phyloP scores from a whole-genome alignment of 352 stramenopile genomes.

The Phytophthora pseudosyringae region DNA sequence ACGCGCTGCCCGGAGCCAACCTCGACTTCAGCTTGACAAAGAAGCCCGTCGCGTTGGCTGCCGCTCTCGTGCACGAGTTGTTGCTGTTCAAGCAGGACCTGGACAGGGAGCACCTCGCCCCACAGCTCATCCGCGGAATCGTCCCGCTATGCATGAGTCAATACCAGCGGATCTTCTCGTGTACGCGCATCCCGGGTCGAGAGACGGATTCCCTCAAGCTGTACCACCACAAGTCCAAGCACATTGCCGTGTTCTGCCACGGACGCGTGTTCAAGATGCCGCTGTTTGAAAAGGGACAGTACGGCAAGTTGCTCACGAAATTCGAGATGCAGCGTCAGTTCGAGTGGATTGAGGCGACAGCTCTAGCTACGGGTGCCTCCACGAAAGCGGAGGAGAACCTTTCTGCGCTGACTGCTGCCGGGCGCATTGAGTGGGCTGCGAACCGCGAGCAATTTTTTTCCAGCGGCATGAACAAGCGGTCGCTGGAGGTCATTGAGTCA shows the following conservation, averaged over 20 bases:
- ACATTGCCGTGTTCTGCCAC: slow-evolving; percentile 87
- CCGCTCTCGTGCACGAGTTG: slow-evolving; percentile 76
- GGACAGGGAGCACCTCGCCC: slow-evolving; percentile 82
- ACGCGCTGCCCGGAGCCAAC: slow-evolving; percentile 76
- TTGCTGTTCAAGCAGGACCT: slow-evolving; percentile 89
- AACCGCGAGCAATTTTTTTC: slow-evolving; percentile 90
- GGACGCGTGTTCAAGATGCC: slow-evolving; percentile 92
- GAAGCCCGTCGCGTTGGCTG: slow-evolving; percentile 71
- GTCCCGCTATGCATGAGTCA: slow-evolving; percentile 92
- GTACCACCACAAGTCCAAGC: slow-evolving; percentile 78
- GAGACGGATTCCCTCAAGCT: slow-evolving; percentile 87
- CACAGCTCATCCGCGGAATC: slow-evolving; percentile 84
- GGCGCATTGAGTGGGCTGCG: slow-evolving; percentile 89
- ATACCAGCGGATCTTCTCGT: slow-evolving; percentile 91
- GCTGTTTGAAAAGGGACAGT: slow-evolving; percentile 81
- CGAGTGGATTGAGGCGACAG: slow-evolving; percentile 68
- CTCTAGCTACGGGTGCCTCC: slow-evolving; percentile 41
- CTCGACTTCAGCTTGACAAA: slow-evolving; percentile 65
- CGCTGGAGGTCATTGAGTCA: slow-evolving; percentile 76
- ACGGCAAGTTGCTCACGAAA: slow-evolving; percentile 73
- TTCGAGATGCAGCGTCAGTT: slow-evolving; percentile 87
- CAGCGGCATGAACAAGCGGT: slow-evolving; percentile 89
- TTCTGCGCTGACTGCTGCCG: slow-evolving; percentile 78
- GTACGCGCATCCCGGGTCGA: slow-evolving; percentile 86
- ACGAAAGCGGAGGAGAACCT: slow-evolving; percentile 62